Evolutionary conservation across 1,284 basidiomycete genomes (phyloP), one percentile per base, ranked within the genome.

Genomic region (Butyriboletus regius): DNA sequence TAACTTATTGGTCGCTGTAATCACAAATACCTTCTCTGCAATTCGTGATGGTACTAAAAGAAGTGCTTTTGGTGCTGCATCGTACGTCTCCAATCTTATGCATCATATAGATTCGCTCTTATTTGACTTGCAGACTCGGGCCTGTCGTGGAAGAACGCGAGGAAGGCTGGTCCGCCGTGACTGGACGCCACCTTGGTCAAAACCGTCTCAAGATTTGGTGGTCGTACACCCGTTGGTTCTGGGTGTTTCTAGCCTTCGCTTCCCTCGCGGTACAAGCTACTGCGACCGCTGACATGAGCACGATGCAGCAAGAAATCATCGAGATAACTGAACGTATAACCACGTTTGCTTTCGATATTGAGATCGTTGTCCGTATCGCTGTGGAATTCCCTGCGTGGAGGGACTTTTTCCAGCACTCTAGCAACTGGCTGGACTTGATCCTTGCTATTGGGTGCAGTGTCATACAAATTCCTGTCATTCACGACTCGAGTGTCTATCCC

Each of bases 1-100:
- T 74, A 95, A 96, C 66, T 70, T 96, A 52, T 90, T 97, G 66
- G 91, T 98, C 52, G 95, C 94, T 28, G 94, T 98, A 38, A 96
- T 98, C 59, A 93, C 93, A 38, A 91, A 93, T 67, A 92, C 91
- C 0, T 98, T 98, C 67, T 85, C 84, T 22, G 89, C 88, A 14
- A 95, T 98, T 54, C 78, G 91, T 18, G 79, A 84, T 7, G 84
- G 91, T 59, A 98, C 94, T 2, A 83, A 88, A 66, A 88, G 86
- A 67, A 94, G 91, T 67, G 95, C 95, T 0, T 98, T 98, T 64
- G 91, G 90, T 49, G 91, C 91, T 35, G 80, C 79, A 18, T 73
- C 76, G 85, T 83, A 58, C 51, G 72, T 70, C 18, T 37, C 31
- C 35, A 18, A n/a, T 35, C 37, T 34, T 22, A 24, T 31, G 4